Evolutionary conservation across 805 yeast genomes (phyloP), one percentile per base, ranked within the genome.

Genomic region (Cyberlindnera amylophila): DNA sequence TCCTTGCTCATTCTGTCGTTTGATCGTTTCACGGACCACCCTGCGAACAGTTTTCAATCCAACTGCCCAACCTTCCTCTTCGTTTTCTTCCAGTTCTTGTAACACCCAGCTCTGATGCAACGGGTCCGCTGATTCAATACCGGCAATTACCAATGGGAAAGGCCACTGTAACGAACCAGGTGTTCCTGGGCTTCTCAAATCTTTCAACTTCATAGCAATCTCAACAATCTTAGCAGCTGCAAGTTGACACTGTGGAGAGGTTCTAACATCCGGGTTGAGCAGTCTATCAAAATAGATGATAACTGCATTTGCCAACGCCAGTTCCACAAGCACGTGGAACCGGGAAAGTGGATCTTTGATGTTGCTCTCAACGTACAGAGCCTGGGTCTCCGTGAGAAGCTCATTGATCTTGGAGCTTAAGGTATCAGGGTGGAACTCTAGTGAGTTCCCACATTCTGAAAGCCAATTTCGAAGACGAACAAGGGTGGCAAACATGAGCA

Each of bases 101-200:
- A 41, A 17, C 9, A 41, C 45, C 45, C 45, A 41, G 16, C 38
- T 41, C 35, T 36, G 41, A 18, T 19, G 10, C 10, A 35, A 26
- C 2, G 38, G 38, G 21, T 41, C 41, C 3, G 39, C 23, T 2
- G 45, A 35, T 15, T 41, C 45, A n/a, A 41, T 34, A 2, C 45
- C 45, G 13, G 45, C 45, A 33, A 41, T 36, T 2, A 41, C 38
- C 26, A 41, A 23, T 1, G 45, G 45, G 38, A 41, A 41, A 2
- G 45, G 45, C 45, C 45, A 41, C 17, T 36, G 45, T 14, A 41
- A 10, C n/a, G 45, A 41, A 4, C 45, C 45, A 3, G 45, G 45
- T 4, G 45, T 41, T 7, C 41, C 38, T 2, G 45, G 37, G 5
- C 14, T 11, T 24, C 45, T 26, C 11, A 41, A 11, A 2, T 16